Conservation (phyloP, 768 basidiomycete genomes). For the Suillus luteus region DNA sequence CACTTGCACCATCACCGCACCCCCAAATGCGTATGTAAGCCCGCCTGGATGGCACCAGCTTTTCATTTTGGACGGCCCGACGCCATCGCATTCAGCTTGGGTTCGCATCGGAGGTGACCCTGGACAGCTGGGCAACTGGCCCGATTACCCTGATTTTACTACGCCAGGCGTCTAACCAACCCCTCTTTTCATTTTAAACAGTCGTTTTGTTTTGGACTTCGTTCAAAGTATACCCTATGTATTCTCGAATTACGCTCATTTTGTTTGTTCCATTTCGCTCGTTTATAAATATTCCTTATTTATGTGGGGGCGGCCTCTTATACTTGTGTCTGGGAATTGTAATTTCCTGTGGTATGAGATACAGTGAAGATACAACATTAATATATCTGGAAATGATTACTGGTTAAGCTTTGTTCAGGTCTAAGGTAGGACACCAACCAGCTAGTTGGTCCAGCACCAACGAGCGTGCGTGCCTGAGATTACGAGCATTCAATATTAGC, state of each 20-base stretch:
- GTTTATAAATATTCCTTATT: not conserved
- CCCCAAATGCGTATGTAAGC: conserved; percentile 65
- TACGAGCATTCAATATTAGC: not conserved
- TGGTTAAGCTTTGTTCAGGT: not conserved
- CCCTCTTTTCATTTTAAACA: not conserved
- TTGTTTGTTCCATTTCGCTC: not conserved
- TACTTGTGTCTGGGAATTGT: not conserved
- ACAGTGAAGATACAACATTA: conserved; percentile 2
- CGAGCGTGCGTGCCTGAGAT: not conserved
- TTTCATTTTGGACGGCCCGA: conserved; percentile 77
- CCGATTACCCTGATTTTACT: conserved; percentile 65
- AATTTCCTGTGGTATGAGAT: not conserved
- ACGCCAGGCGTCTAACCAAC: conserved; percentile 54
- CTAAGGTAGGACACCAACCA: not conserved
- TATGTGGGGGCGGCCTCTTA: not conserved
- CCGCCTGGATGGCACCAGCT: conserved; percentile 81
- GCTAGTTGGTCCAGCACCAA: not conserved
- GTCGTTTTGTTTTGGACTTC: not conserved
- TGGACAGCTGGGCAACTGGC: conserved; percentile 70
- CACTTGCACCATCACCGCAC: conserved; percentile 76
- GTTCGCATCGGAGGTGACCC: conserved; percentile 83
- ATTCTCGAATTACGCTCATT: not conserved
- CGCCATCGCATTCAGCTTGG: conserved; percentile 74
- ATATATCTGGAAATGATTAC: not conserved
- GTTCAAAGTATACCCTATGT: not conserved